Base-by-base conservation (phyloP, 164 flowering plant species). In the Nelumbo lutea region DNA sequence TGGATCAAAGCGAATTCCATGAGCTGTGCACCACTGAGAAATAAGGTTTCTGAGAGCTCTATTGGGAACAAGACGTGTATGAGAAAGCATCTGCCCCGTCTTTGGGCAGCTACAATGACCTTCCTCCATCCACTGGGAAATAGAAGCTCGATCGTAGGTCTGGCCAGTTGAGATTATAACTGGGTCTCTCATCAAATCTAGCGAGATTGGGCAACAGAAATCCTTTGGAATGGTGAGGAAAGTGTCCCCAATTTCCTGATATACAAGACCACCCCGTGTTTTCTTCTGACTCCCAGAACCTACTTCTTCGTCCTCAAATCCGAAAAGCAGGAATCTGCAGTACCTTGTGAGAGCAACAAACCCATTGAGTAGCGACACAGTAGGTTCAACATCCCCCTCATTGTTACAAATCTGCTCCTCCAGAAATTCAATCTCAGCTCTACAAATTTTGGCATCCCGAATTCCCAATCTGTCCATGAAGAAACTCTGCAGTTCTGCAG, bases 31-130 rank as follows among this genome's bases (percentile, higher is more conserved):
- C 98, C 97, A 94, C 64, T 87, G 93, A 61, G 71, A 64, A 52
- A 94, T 94, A 78, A 94, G 67, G 68, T 83, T 87, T 59, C 87
- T 84, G 38, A 94, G 81, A 48, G 95, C 96, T 40, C 87, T 79
- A 72, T 94, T 94, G 1, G 97, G 94, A 60, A 87, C 83, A 38
- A 94, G 85, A 1, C 82, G 27, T 27, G 27, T 27, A 27, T 27
- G 84, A 42, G 71, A 27, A 46, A 95, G 90, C 82, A 83, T 71
- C 71, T 92, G 98, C 63, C 98, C 98, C 0, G 96, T 88, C 71
- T 92, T 89, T 0, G 97, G 98, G 71, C 98, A 95, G 66, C 81
- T 88, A 44, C 75, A 77, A 72, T 92, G 90, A 53, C 98, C 98
- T 76, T 89, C 90, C 53, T 88, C 97, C 74, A 90, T 65, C 98